Evolutionary conservation across 1,284 basidiomycete species (phyloP).

Genomic region (Sanghuangporus weigelae): DNA sequence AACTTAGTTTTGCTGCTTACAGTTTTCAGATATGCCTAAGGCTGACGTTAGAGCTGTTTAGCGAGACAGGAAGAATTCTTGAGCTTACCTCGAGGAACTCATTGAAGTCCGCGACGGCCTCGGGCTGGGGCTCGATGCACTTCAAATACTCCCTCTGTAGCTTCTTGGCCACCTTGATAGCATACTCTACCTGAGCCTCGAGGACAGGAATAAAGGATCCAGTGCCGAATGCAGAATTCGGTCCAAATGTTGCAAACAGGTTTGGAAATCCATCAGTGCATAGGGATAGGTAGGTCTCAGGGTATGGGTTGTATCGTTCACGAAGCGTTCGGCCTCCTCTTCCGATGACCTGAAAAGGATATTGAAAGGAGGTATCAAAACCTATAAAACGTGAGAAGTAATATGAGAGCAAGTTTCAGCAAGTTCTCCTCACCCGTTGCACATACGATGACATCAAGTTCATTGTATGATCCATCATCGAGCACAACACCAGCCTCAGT

Average conservation of each 20-base stretch:
- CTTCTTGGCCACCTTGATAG: constrained; percentile 45
- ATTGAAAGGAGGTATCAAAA: constrained; percentile 48
- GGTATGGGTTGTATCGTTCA: constrained; percentile 47
- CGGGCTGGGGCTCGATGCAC: constrained; percentile 49
- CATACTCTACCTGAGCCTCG: constrained; percentile 52
- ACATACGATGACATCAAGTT: constrained; percentile 55
- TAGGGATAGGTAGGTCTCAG: constrained; percentile 49
- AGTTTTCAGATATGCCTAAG: constrained; percentile 42
- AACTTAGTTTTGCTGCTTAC: constrained; percentile 24
- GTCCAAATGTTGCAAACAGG: constrained; percentile 46
- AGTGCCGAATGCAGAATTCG: constrained; percentile 47
- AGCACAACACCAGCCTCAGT: constrained; percentile 52
- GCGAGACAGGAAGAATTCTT: not conserved
- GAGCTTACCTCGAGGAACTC: constrained; percentile 41
- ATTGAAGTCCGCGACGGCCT: constrained; percentile 55
- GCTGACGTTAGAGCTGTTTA: not conserved
- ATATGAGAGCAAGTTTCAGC: not conserved
- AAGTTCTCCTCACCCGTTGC: constrained; percentile 39
- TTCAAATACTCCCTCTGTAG: constrained; percentile 53
- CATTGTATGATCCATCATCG: constrained; percentile 44
- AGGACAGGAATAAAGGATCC: constrained; percentile 47
- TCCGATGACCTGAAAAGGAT: constrained; percentile 48
- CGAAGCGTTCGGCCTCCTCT: constrained; percentile 42
- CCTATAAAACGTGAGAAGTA: constrained; percentile 26
- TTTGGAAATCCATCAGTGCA: constrained; percentile 61